phyloP scores from a whole-genome alignment of 73 alveolate genomes.

The Paramecium octaurelia region DNA sequence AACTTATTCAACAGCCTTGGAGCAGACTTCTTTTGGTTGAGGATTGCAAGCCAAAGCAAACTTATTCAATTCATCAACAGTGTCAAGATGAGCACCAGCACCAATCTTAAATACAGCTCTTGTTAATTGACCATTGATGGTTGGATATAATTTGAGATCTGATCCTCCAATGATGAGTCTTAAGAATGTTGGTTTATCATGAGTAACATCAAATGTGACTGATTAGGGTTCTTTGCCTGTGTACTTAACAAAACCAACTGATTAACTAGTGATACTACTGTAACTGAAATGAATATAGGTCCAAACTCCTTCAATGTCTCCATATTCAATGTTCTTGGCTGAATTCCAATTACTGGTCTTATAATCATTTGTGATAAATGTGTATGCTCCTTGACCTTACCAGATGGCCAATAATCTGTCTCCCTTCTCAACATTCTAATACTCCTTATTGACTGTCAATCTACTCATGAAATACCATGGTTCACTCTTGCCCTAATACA shows the following conservation, averaged over 20 bases:
- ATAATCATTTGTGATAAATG: constrained; percentile 20
- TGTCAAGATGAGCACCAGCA: constrained; percentile 5
- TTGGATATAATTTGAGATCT: constrained; percentile 33
- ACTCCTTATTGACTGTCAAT: not conserved
- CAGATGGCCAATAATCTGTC: constrained; percentile 45
- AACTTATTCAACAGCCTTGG: not conserved
- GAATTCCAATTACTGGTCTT: not conserved
- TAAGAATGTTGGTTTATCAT: constrained; percentile 28
- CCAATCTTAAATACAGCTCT: constrained; percentile 47
- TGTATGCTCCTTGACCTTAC: constrained; percentile 18
- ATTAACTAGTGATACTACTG: not conserved
- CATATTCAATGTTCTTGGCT: not conserved
- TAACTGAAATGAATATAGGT: not conserved
- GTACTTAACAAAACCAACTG: constrained; percentile 11
- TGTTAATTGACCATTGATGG: constrained; percentile 23
- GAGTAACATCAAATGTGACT: constrained; percentile 1
- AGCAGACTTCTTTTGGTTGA: not conserved
- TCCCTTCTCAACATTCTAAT: constrained; percentile 15
- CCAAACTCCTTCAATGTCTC: constrained; percentile 56
- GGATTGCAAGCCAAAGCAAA: constrained; percentile 37
- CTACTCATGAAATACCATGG: constrained; percentile 52
- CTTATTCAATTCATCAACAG: not conserved
- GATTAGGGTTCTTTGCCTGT: not conserved
- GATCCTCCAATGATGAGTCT: constrained; percentile 40
- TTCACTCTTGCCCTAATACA: constrained; percentile 33